A percentile compares a stretch with the other conserved stretches of the same genome.
phyloP scores from a whole-genome alignment of 2,329 filamentous ascomycete species.

The Pyrenophora tritici-repentis region DNA sequence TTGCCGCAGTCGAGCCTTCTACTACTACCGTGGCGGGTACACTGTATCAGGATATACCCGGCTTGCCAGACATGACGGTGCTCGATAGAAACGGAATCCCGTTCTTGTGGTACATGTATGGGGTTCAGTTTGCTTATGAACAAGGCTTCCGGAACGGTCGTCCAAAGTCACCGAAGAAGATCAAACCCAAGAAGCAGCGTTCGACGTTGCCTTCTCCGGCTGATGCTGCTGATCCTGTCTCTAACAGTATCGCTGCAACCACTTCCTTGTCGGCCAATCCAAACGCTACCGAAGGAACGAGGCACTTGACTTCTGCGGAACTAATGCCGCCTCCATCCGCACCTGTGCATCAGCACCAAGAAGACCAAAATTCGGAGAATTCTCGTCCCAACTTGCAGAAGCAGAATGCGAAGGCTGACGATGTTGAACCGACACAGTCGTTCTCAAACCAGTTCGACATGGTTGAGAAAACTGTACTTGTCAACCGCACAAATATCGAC shows the following conservation, averaged over 20 bases:
- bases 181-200: slow-evolving; percentile 17
- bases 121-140: slow-evolving; percentile 26
- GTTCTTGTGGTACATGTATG: slow-evolving; percentile 40
- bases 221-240: background rate
- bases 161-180: slow-evolving; percentile 29
- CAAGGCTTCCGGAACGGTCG: slow-evolving; percentile 17
- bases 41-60: background rate
- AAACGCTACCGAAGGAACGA: slow-evolving; percentile 3
- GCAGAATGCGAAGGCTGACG: background rate
- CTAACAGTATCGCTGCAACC: background rate
- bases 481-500: slow-evolving; percentile 7
- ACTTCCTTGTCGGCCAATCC: background rate
- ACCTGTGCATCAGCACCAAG: background rate
- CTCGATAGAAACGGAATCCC: slow-evolving; percentile 35
- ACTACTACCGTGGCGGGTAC: too few relatives aligned
- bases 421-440: background rate
- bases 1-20: too few relatives aligned
- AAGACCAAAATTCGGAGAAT: background rate
- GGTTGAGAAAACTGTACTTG: slow-evolving; percentile 15
- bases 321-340: slow-evolving; percentile 3
- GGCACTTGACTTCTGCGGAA: slow-evolving; percentile 5
- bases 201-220: background rate
- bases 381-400: background rate
- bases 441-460: slow-evolving; percentile 24
- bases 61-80: slow-evolving; percentile 22